Percentiles rank a stretch among this genome's conserved stretches.
phyloP scores from a whole-genome alignment of 2,329 filamentous ascomycete species.

The Trichoderma hamatum region DNA sequence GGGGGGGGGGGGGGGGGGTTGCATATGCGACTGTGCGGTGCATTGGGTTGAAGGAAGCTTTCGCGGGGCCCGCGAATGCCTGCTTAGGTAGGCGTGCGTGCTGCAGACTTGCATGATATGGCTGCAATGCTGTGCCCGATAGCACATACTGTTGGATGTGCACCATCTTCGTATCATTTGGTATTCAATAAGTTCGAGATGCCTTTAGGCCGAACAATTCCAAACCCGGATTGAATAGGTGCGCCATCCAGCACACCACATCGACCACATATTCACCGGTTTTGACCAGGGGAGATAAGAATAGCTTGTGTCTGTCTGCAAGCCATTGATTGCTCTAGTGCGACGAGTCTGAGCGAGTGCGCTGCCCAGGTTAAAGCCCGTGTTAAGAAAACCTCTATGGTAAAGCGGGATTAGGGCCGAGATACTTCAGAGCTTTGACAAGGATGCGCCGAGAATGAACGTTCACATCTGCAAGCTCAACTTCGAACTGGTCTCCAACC shows the following conservation, averaged over 20 bases:
- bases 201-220: background rate
- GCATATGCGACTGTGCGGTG: constrained; percentile 19
- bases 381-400: background rate
- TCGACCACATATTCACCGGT: background rate
- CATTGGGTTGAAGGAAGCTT: constrained; percentile 17
- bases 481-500: constrained; percentile 58
- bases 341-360: background rate
- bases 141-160: background rate
- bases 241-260: background rate
- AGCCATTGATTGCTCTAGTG: background rate
- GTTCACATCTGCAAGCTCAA: constrained; percentile 58
- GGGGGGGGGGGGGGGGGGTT: too few relatives aligned
- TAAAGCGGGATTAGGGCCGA: constrained; percentile 24
- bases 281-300: background rate
- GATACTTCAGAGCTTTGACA: constrained; percentile 49
- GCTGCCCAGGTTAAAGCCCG: constrained; percentile 5
- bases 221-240: background rate
- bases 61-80: background rate
- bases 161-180: background rate
- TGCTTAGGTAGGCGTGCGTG: background rate
- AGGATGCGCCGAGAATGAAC: constrained; percentile 50
- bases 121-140: background rate
- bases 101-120: constrained; percentile 16
- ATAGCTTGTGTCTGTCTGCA: background rate
- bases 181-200: background rate